phyloP scores from a whole-genome alignment of 192 early-diverging fungal genomes.

The Backusella circina region DNA sequence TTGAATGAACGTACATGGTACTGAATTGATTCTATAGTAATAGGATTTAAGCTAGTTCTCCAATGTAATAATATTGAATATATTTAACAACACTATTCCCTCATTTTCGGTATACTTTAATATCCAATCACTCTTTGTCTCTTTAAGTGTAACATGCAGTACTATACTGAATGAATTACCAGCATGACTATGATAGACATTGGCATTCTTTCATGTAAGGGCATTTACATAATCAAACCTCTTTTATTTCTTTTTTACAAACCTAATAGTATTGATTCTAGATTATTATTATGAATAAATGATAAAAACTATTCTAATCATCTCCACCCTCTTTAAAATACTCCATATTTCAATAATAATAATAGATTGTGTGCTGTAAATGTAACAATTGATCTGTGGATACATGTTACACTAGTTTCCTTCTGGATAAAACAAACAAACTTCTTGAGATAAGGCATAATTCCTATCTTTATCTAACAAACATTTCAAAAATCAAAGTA shows the following conservation, averaged over 20 bases:
- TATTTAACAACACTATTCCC: background rate
- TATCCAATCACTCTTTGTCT: background rate
- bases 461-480: constrained; percentile 3
- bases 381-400: background rate
- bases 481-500: background rate
- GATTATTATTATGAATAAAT: background rate
- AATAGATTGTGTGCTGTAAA: background rate
- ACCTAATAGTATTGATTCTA: background rate
- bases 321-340: background rate
- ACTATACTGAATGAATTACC: background rate
- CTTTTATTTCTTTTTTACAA: background rate
- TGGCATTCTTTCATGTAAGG: too few species aligned
- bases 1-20: background rate
- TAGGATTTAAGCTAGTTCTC: too few species aligned
- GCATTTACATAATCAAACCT: background rate
- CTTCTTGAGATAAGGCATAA: background rate
- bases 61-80: background rate
- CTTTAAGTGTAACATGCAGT: background rate
- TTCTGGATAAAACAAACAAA: constrained; percentile 3
- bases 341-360: background rate
- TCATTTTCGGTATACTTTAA: background rate
- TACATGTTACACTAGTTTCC: background rate
- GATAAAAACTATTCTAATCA: background rate
- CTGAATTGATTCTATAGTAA: background rate
- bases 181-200: too few species aligned